Evolutionary conservation across 768 basidiomycete species (phyloP).

Genomic region (Mycena latifolia): DNA sequence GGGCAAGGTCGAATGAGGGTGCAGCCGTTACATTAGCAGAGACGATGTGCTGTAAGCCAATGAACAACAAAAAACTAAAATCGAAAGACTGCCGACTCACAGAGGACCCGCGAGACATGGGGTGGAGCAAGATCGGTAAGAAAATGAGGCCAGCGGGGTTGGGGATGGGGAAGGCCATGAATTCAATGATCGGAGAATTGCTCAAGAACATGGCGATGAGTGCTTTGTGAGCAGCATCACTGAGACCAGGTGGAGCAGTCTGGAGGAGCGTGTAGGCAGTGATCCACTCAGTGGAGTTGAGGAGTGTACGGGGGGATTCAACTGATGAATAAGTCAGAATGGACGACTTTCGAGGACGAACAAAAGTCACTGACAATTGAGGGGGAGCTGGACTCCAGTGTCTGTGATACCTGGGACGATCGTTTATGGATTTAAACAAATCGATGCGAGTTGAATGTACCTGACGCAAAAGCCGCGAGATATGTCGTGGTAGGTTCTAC

Average conservation of each 20-base stretch:
- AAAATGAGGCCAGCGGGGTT: slow-evolving; percentile 12
- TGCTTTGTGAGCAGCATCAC: slow-evolving; percentile 7
- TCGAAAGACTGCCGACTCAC: background rate
- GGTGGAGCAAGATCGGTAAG: slow-evolving; percentile 18
- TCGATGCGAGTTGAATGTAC: slow-evolving; percentile 6
- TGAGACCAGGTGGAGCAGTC: slow-evolving; percentile 11
- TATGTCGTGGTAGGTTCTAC: slow-evolving; percentile 20
- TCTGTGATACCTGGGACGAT: slow-evolving; percentile 4
- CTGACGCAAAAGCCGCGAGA: slow-evolving; percentile 11
- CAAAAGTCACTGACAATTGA: slow-evolving; percentile 11
- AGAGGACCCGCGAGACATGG: slow-evolving; percentile 16
- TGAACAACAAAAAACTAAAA: slow-evolving; percentile 4
- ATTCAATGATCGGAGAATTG: slow-evolving; percentile 9
- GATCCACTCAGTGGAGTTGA: slow-evolving; percentile 12
- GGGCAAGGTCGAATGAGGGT: slow-evolving; percentile 13
- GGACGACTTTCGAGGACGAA: background rate
- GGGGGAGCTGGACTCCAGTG: slow-evolving; percentile 10
- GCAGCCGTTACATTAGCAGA: slow-evolving; percentile 4
- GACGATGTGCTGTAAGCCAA: slow-evolving; percentile 18
- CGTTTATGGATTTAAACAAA: slow-evolving; percentile 3
- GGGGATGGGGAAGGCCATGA: slow-evolving; percentile 18
- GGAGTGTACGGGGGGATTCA: slow-evolving; percentile 12
- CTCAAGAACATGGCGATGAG: slow-evolving; percentile 6
- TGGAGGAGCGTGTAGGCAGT: slow-evolving; percentile 10
- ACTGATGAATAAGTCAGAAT: slow-evolving; percentile 8